Conservation (phyloP, 306 rosid genomes). For the Lathyrus aphaca region DNA sequence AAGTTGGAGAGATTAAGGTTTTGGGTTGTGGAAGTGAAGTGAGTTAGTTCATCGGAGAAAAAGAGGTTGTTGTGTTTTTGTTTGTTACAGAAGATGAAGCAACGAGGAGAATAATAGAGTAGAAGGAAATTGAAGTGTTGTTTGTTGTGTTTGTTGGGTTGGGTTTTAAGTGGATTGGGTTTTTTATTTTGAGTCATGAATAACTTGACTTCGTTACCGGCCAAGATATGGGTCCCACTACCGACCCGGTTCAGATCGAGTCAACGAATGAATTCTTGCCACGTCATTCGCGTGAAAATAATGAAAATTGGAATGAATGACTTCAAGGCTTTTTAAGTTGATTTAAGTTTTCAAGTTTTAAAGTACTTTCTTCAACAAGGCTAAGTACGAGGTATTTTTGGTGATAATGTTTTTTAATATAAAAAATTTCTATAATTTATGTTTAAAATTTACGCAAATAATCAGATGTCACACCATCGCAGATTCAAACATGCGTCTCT, state of each 20-base stretch:
- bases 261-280: constrained; percentile 5
- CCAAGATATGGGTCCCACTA: background rate
- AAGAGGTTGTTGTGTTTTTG: background rate
- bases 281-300: background rate
- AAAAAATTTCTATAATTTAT: no score
- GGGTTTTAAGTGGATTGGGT: constrained; percentile 19
- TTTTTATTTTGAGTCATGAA: background rate
- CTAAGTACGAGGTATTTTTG: no score
- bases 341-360: no score
- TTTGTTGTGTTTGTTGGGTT: background rate
- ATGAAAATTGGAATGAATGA: no score
- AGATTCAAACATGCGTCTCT: no score
- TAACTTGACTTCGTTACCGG: constrained; percentile 20
- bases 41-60: constrained; percentile 15
- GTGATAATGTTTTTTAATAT: no score
- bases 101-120: background rate
- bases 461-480: no score
- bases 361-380: no score
- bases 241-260: background rate
- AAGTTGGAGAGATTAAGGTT: background rate
- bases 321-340: no score
- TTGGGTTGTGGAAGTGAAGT: constrained; percentile 1
- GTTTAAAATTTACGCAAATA: no score
- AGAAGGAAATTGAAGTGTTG: background rate
- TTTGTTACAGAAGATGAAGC: background rate